Evolutionary conservation across 345 rosid species (phyloP), one percentile per base, ranked within the genome.

Genomic region (Geranium rotundifolium): DNA sequence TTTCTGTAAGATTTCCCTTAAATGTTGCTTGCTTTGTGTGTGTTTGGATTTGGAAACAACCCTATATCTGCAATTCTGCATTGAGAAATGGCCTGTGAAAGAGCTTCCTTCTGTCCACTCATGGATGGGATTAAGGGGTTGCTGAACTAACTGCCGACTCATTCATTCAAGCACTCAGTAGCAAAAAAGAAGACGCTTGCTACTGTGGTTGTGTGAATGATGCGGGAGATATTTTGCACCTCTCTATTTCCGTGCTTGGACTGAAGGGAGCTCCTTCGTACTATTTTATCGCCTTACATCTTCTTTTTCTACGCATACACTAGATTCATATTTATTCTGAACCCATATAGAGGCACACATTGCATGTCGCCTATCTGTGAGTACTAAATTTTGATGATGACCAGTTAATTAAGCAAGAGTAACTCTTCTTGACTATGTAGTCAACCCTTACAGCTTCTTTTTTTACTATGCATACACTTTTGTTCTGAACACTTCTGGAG

Each of bases 211-310:
- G 95, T 77, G 79, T 90, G 97, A 90, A 90, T 90, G 97, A 90
- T 81, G 90, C 95, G 97, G 97, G 95, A 90, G 97, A 84, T 80
- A 70, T 64, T 82, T 76, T 81, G 64, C 81, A 67, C 74, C 85
- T 73, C 76, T 77, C 78, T 73, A 77, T 78, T 75, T 82, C 92
- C 77, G 71, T 84, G 97, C 80, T 90, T 90, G 97, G 97, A 90
- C 97, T 90, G 97, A 90, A 90, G 97, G 97, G 96, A 90, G 91
- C 96, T 90, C 96, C 96, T 83, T 85, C 85, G 63, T 66, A 76
- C 76, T 17, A 27, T 65, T 65, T 15, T 23, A 23, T 23, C 27
- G 2, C 27, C 27, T 23, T 23, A 34, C 41, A 34, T 5, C 41
- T 34, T 34, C 41, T 34, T 34, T 34, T 34, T 23, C 41, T 34